These are phyloP conservation scores for Claviceps purpurea DNA, from an alignment of 2,329 filamentous ascomycete genomes.

Conservation along the genomic window DNA sequence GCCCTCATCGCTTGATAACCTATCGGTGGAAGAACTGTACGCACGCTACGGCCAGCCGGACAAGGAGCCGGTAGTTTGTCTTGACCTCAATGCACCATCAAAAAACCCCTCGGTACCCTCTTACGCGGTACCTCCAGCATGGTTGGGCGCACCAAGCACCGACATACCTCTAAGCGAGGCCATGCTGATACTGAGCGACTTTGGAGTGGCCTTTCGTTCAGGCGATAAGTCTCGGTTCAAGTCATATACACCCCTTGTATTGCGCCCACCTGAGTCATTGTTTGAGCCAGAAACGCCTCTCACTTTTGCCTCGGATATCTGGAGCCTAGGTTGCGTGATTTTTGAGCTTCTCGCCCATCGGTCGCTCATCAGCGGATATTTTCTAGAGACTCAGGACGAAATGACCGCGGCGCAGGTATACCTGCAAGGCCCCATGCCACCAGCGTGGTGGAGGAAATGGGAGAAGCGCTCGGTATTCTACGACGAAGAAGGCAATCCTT, in stretches of 20 bases:
- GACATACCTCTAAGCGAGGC: constrained; percentile 8
- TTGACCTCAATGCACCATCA: too few species aligned
- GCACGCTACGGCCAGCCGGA: constrained; percentile 11
- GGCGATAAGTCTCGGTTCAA: constrained; percentile 10
- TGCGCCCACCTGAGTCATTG: constrained; percentile 18
- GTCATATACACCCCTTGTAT: constrained; percentile 5
- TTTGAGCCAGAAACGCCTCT: constrained; percentile 13
- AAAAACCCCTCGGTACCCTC: too few species aligned
- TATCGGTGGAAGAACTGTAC: constrained; percentile 16
- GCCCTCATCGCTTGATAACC: constrained; percentile 10
- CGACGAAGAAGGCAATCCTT: too few species aligned
- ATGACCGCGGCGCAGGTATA: constrained; percentile 1
- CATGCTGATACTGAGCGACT: constrained; percentile 9
- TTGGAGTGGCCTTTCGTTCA: constrained; percentile 13
- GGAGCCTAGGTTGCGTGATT: constrained; percentile 24
- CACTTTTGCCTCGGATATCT: constrained; percentile 23
- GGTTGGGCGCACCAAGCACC: too few species aligned
- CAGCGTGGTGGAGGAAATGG: constrained; percentile 13
- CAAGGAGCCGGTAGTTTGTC: constrained; percentile 3
- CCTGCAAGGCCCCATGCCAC: constrained; percentile 7
- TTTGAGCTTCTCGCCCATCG: constrained; percentile 19
- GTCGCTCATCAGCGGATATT: constrained; percentile 10
- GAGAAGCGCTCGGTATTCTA: not conserved
- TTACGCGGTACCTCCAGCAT: constrained; percentile 13
- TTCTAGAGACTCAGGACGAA: constrained; percentile 1